Evolutionary conservation across 257 asterid species (phyloP), one percentile per base, ranked within the genome.

Genomic region (Nicotiana tabacum): DNA sequence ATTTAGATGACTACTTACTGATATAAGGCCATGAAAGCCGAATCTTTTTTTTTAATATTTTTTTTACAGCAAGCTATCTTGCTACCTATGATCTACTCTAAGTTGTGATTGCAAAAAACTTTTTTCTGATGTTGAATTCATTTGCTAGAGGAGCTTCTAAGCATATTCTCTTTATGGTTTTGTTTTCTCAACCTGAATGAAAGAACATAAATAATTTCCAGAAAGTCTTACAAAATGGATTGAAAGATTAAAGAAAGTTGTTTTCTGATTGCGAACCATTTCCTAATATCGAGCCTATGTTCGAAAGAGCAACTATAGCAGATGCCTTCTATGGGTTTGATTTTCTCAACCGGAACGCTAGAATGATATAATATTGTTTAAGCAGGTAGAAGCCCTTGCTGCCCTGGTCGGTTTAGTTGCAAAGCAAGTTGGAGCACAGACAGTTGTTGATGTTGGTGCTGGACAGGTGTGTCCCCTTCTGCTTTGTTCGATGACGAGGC

Each of bases 371-470:
- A 66, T 43, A 46, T 88, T 80, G 65, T 85, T 55, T 81, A 78
- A 87, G 88, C 88, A 95, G 99, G 89, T 92, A 67, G 93, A 92
- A 90, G 87, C 85, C 66, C 95, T 95, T 87, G 95, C 95, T 87
- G 91, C 94, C 74, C 89, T 95, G 83, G 85, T 93, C 43, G 77
- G 86, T 82, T 90, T 91, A 67, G 60, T 91, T 83, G 92, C 97
- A 82, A 82, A 83, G 86, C 85, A 85, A 83, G 91, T 89, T 87
- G 97, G 94, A 67, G 89, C 90, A 53, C 65, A 46, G 58, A 89
- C 91, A 48, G 46, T 95, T 77, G 88, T 93, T 70, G 99, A 95
- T 85, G 97, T 93, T 81, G 99, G 99, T 72, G 90, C 99, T 61
- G 99, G 99, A 76, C 99, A 95, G 98, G 98, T 95, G 83, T 69